Conservation (phyloP, 1,139 yeast genomes). For the Sugiyamaella neomexicana region DNA sequence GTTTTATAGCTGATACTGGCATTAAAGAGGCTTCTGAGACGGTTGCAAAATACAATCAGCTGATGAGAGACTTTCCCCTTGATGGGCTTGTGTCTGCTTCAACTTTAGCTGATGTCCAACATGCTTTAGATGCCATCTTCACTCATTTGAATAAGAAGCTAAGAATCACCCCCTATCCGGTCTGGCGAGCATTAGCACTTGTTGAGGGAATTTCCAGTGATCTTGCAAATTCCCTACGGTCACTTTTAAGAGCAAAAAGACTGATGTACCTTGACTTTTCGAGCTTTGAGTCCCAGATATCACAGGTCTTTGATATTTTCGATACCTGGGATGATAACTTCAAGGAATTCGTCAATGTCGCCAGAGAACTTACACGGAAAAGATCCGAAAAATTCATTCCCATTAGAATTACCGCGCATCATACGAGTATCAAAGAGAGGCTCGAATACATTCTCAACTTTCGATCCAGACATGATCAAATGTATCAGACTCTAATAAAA, state of each 20-base stretch:
- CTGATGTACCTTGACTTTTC: slow-evolving; percentile 44
- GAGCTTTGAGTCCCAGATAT: slow-evolving; percentile 39
- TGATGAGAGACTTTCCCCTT: slow-evolving; percentile 72
- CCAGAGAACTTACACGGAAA: slow-evolving; percentile 75
- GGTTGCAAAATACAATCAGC: slow-evolving; percentile 57
- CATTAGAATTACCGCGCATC: slow-evolving; percentile 56
- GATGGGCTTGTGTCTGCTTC: slow-evolving; percentile 57
- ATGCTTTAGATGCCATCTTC: slow-evolving; percentile 53
- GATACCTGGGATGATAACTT: slow-evolving; percentile 52
- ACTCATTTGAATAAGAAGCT: slow-evolving; percentile 61
- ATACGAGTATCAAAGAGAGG: slow-evolving; percentile 49
- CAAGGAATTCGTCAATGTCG: slow-evolving; percentile 57
- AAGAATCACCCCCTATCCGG: slow-evolving; percentile 62
- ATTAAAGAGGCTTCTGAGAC: slow-evolving; percentile 56
- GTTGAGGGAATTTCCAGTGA: slow-evolving; percentile 62
- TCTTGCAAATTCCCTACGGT: slow-evolving; percentile 22
- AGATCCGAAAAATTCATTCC: slow-evolving; percentile 71
- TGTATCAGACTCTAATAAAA: slow-evolving; percentile 44
- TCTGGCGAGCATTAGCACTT: slow-evolving; percentile 60
- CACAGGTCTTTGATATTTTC: slow-evolving; percentile 40
- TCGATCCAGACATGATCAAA: slow-evolving; percentile 56
- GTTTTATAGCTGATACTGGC: slow-evolving; percentile 73
- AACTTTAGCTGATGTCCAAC: slow-evolving; percentile 48
- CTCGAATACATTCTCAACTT: slow-evolving; percentile 50
- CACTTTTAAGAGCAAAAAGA: slow-evolving; percentile 31